phyloP scores from a whole-genome alignment of 768 basidiomycete species.

The Inosperma sp. region DNA sequence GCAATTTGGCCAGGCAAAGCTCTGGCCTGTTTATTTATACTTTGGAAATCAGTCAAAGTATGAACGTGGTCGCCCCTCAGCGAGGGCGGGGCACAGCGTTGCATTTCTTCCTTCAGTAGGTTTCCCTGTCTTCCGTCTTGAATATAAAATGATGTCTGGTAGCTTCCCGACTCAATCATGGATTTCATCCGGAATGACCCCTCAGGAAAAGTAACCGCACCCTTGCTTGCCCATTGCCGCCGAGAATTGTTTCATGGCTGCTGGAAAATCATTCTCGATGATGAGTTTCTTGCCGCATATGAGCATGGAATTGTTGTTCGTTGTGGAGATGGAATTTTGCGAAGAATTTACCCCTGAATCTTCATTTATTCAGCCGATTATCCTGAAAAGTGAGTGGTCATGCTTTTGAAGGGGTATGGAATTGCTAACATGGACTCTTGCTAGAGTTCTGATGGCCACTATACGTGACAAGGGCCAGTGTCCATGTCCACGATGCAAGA shows the following conservation, averaged over 20 bases:
- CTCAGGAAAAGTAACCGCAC: neutral
- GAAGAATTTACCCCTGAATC: slow-evolving; percentile 25
- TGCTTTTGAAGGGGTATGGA: neutral
- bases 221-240: slow-evolving; percentile 6
- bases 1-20: slow-evolving; percentile 10
- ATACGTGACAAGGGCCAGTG: slow-evolving; percentile 11
- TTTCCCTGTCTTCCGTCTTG: neutral
- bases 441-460: slow-evolving; percentile 8
- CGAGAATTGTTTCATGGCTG: slow-evolving; percentile 7
- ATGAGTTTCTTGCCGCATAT: slow-evolving; percentile 29
- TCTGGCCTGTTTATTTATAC: slow-evolving; percentile 39
- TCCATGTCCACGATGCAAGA: slow-evolving; percentile 11
- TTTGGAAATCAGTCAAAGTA: slow-evolving; percentile 43
- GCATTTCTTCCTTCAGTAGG: slow-evolving; percentile 41
- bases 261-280: slow-evolving; percentile 11
- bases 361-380: slow-evolving; percentile 29
- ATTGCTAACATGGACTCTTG: neutral
- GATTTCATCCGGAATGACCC: slow-evolving; percentile 6
- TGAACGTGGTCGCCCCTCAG: slow-evolving; percentile 22
- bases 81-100: slow-evolving; percentile 34
- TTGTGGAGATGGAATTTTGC: slow-evolving; percentile 24
- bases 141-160: neutral
- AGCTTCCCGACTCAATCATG: neutral
- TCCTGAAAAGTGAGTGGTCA: slow-evolving; percentile 8
- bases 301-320: slow-evolving; percentile 26